Base-by-base conservation (phyloP, 768 basidiomycete genomes). In the Clitopilus hobsonii region DNA sequence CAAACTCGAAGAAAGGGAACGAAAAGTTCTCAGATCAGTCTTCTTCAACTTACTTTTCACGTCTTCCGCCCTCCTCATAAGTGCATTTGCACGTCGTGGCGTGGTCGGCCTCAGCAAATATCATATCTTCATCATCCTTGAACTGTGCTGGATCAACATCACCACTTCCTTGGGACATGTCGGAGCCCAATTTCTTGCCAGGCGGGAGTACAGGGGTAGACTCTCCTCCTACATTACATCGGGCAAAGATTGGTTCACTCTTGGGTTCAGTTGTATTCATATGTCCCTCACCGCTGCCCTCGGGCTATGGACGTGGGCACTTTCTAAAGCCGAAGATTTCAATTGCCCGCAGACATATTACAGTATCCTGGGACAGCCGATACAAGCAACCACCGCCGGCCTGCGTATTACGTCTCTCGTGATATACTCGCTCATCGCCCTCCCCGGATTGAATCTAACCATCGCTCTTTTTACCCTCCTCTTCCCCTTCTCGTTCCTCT, bases 91-190 rank as follows among this genome's bases (percentile, higher is more conserved):
- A 7, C 55, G 65, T 51, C 64, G 59, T 1, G n/a, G n/a, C 22
- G 58, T 59, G 0, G 5, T 45, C 4, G 55, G 53, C 6, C 22
- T 69, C 7, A 51, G 61, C 5, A 59, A 51, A 23, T 65, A 59
- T 53, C 64, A 67, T 51, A 60, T 54, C 10, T 55, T 36, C 38
- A 60, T 70, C 49, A 53, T 70, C 16, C 66, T 70, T 48, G 60
- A 58, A 38, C 60, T 66, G 36, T 63, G 63, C 56, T 69, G 67
- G 67, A 66, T 65, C 55, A 67, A 61, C 48, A 65, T 62, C 47
- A 65, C 60, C 11, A 59, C 25, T 25, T 41, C 32, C 32, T 36
- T 3, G 32, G 32, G 32, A 4, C 32, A 36, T 36, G 32, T 36
- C 8, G 32, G 32, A n/a, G 32, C 32, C 32, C 32, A 36, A 10